A percentile compares a stretch with the other conserved stretches of the same genome.
phyloP scores from a whole-genome alignment of 2,329 filamentous ascomycete species.

The Cercospora sp. region DNA sequence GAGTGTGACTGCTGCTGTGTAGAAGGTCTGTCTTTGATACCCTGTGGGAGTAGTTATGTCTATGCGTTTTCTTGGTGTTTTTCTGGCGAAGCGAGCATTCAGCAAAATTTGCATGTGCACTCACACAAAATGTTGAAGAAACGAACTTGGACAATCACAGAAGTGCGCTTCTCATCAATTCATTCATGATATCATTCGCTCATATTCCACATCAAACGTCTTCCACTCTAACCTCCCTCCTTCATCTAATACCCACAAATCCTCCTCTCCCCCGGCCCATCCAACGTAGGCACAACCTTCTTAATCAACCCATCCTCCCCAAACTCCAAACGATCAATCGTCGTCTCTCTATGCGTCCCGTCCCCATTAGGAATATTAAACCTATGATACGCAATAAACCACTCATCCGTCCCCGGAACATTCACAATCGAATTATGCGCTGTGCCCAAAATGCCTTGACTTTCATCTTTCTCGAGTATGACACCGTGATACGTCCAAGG shows the following conservation, averaged over 20 bases:
- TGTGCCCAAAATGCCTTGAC: conserved; percentile 48
- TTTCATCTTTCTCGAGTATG: conserved; percentile 46
- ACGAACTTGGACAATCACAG: too few relatives aligned
- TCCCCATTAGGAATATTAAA: conserved; percentile 50
- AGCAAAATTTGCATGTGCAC: too few relatives aligned
- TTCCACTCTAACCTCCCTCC: not conserved
- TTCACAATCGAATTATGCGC: conserved; percentile 51
- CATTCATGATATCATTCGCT: not conserved
- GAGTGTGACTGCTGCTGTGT: conserved; percentile 6
- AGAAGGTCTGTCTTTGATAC: not conserved
- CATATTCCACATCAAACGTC: not conserved
- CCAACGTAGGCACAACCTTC: conserved; percentile 42
- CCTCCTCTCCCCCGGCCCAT: conserved; percentile 25
- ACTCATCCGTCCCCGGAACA: conserved; percentile 51
- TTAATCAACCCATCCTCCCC: conserved; percentile 43
- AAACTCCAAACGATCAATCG: conserved; percentile 47
- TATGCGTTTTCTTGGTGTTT: not conserved
- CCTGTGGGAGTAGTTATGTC: not conserved
- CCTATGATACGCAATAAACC: conserved; percentile 54
- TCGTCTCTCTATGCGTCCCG: conserved; percentile 48
- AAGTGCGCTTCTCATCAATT: too few relatives aligned
- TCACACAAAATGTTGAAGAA: too few relatives aligned
- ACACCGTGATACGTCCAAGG: conserved; percentile 51
- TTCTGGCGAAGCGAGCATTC: not conserved
- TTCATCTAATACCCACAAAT: not conserved